Evolutionary conservation across 148 eudicot genomes (phyloP), one percentile per base, ranked within the genome.

Genomic region (Rheum nobile): DNA sequence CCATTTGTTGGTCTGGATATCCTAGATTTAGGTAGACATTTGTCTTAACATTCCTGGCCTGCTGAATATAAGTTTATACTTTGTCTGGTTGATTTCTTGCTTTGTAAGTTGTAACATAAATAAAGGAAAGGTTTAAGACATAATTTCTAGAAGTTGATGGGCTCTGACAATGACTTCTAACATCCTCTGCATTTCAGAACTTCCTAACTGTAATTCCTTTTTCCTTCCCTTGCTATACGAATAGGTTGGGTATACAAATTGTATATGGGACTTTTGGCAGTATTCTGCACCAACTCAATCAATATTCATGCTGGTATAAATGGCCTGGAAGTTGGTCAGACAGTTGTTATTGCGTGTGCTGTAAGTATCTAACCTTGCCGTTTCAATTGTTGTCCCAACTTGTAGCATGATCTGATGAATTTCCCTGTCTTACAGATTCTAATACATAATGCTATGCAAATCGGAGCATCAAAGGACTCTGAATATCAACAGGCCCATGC

Each of bases 271-370:
- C 93, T 95, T 67, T 77, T 91, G 93, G 97, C 93, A 42, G 87
- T 95, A 21, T 95, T 95, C 77, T 95, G 98, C 85, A 95, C 98
- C 70, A 95, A 95, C 72, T 91, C 96, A 29, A 90, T 91, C 78
- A 95, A 91, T 80, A 95, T 95, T 77, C 98, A 95, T 84, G 98
- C 98, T 79, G 98, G 98, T 78, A 63, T 95, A 72, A 95, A 95
- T 75, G 98, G 98, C 82, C 89, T 95, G 48, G 98, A 95, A 91
- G 98, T 90, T 88, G 98, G 98, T 75, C 98, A 95, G 86, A 95
- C 98, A 29, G 87, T 91, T 77, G 92, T 95, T 38, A 90, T 86
- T 77, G 89, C 98, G 63, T 79, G 79, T 81, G 98, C 96, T 76
- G 98, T 95, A 90, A 91, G 96, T 71, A 46, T 72, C 67, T 43